A percentile compares a stretch with the other conserved stretches of the same genome.
These are phyloP conservation scores for Gilbertella persicaria DNA, from an alignment of 371 early-diverging fungal genomes.

Conservation along the genomic window DNA sequence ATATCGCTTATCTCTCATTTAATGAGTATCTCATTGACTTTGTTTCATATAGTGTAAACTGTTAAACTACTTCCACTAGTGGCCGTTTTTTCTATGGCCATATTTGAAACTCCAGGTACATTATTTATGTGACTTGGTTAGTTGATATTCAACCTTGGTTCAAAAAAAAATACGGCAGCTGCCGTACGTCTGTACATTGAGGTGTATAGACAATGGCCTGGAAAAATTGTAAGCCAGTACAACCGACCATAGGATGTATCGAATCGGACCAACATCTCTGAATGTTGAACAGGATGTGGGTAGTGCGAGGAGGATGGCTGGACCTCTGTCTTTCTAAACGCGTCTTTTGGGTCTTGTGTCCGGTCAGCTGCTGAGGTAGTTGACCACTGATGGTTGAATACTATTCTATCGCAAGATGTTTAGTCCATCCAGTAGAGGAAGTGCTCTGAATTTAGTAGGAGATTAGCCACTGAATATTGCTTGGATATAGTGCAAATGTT, in stretches of 20 bases:
- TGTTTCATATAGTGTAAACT: too few relatives aligned
- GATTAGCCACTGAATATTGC: conserved; percentile 66
- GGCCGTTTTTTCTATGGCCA: too few relatives aligned
- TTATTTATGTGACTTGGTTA: too few relatives aligned
- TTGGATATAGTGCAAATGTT: conserved; percentile 68
- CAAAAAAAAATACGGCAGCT: conserved; percentile 1
- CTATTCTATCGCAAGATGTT: background rate
- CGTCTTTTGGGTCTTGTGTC: conserved; percentile 4
- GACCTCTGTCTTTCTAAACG: background rate
- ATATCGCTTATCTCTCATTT: too few relatives aligned
- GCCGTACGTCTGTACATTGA: background rate
- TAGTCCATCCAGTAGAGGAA: conserved; percentile 4
- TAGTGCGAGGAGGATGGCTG: conserved; percentile 3
- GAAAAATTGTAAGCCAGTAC: conserved; percentile 5
- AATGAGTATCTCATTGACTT: too few relatives aligned
- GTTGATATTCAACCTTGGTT: background rate
- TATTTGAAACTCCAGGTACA: too few relatives aligned
- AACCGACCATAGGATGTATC: conserved; percentile 5
- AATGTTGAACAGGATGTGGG: conserved; percentile 1
- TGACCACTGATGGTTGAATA: conserved; percentile 6
- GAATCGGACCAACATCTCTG: background rate
- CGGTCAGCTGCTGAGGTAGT: conserved; percentile 1
- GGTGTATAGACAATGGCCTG: conserved; percentile 3
- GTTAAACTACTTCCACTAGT: too few relatives aligned
- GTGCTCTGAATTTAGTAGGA: conserved; percentile 71